Conservation (phyloP, 768 basidiomycete genomes). For the Royoungia palumana region DNA sequence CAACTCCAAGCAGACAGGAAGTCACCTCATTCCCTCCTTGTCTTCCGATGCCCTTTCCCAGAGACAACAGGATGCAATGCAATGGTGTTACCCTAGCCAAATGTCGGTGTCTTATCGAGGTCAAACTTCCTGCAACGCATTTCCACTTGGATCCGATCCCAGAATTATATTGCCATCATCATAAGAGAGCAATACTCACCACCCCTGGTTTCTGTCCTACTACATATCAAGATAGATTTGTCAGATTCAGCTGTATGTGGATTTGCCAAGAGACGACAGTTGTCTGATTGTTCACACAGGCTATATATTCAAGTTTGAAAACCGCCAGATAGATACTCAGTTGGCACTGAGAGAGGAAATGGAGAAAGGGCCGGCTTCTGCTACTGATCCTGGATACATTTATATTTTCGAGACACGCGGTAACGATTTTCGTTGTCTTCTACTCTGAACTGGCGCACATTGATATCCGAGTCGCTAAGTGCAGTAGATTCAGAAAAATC, state of each 20-base stretch:
- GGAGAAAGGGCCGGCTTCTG: conserved; percentile 47
- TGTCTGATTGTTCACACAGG: conserved; percentile 36
- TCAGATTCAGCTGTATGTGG: conserved; percentile 1
- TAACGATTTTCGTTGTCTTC: conserved; percentile 24
- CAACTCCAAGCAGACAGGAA: too few relatives aligned
- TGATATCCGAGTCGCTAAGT: conserved; percentile 11
- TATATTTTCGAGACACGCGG: conserved; percentile 80
- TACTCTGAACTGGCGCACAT: background rate
- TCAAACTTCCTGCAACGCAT: too few relatives aligned
- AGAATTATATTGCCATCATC: too few relatives aligned
- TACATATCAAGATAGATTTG: too few relatives aligned
- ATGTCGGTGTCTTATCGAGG: too few relatives aligned
- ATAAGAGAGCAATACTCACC: too few relatives aligned
- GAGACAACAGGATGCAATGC: too few relatives aligned
- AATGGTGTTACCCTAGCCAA: too few relatives aligned
- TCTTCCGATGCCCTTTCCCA: conserved; percentile 13
- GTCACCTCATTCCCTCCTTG: conserved; percentile 8
- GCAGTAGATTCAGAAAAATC: conserved; percentile 30
- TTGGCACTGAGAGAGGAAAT: conserved; percentile 52
- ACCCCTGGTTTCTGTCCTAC: too few relatives aligned
- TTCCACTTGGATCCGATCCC: too few relatives aligned
- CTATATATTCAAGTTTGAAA: conserved; percentile 69
- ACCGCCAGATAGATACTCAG: conserved; percentile 60
- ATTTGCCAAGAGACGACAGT: background rate
- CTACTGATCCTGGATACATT: conserved; percentile 75